A percentile compares a stretch with the other conserved stretches of the same genome.
Evolutionary conservation across 2,329 filamentous ascomycete genomes (phyloP).

Genomic region (Cladosporium sp.): DNA sequence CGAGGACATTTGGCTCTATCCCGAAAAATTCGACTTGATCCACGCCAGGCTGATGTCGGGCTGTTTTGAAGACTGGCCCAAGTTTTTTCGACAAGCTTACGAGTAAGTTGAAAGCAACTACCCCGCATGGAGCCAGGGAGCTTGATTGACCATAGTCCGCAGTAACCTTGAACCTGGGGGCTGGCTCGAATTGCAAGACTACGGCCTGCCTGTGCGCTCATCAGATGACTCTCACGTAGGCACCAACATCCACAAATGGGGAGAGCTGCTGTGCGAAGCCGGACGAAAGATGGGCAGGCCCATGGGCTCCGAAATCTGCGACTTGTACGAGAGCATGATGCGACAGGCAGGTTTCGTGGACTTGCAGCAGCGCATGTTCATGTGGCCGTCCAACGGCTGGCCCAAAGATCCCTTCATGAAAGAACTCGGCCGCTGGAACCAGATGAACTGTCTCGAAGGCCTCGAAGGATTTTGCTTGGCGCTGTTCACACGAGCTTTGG

Average conservation of each 20-base stretch:
- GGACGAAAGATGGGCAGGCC: constrained; percentile 43
- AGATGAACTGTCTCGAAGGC: constrained; percentile 44
- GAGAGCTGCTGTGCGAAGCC: constrained; percentile 40
- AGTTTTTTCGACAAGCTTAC: constrained; percentile 52
- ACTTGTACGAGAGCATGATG: constrained; percentile 42
- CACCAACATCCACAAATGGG: constrained; percentile 38
- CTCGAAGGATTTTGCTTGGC: constrained; percentile 46
- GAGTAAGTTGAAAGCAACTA: constrained; percentile 37
- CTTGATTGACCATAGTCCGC: constrained; percentile 25
- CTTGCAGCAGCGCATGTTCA: constrained; percentile 41
- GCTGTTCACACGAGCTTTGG: constrained; percentile 43
- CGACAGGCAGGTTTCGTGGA: constrained; percentile 46
- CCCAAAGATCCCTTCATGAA: constrained; percentile 52
- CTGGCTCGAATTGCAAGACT: constrained; percentile 54
- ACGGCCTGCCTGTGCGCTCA: constrained; percentile 43
- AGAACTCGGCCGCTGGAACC: constrained; percentile 49
- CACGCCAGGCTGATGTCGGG: constrained; percentile 53
- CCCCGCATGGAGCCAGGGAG: too few species aligned
- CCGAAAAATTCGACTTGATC: constrained; percentile 58
- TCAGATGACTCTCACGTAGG: constrained; percentile 39
- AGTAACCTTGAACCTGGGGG: constrained; percentile 52
- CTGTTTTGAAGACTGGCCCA: constrained; percentile 54
- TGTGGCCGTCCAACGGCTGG: constrained; percentile 49
- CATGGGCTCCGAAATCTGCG: constrained; percentile 40
- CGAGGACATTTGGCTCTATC: constrained; percentile 59